Conservation (phyloP, 495 filamentous ascomycete genomes). For the Apiosordaria backusii region DNA sequence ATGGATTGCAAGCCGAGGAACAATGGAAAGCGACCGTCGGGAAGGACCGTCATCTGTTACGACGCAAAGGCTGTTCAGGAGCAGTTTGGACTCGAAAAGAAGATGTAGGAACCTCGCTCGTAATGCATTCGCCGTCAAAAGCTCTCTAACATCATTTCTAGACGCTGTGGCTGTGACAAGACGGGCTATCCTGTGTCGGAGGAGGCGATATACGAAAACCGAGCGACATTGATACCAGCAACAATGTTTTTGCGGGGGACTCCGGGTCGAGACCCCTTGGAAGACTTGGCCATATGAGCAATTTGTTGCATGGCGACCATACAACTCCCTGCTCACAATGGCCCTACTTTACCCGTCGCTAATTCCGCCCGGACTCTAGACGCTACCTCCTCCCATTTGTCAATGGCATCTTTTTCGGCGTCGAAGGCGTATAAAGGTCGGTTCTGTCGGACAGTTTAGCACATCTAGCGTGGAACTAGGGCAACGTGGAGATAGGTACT, state of each 20-base stretch:
- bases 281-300: background rate
- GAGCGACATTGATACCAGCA: background rate
- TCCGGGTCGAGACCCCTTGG: background rate
- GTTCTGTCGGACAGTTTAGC: conserved; percentile 29
- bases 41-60: background rate
- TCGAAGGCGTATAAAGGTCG: conserved; percentile 51
- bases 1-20: background rate
- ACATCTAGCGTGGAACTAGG: background rate
- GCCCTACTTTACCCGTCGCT: conserved; percentile 37
- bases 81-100: background rate
- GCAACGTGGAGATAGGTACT: background rate
- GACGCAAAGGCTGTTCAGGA: background rate
- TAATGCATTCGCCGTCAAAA: background rate
- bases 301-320: background rate
- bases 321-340: too few species aligned
- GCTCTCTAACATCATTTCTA: background rate
- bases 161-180: background rate
- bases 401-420: conserved; percentile 45
- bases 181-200: background rate
- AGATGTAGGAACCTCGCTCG: background rate
- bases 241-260: background rate
- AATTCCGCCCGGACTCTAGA: conserved; percentile 40
- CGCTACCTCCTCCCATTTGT: conserved; percentile 43
- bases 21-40: background rate
- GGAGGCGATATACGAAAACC: background rate